Evolutionary conservation across 139 green algal species (phyloP).

Genomic region (Coelastrella sp.): DNA sequence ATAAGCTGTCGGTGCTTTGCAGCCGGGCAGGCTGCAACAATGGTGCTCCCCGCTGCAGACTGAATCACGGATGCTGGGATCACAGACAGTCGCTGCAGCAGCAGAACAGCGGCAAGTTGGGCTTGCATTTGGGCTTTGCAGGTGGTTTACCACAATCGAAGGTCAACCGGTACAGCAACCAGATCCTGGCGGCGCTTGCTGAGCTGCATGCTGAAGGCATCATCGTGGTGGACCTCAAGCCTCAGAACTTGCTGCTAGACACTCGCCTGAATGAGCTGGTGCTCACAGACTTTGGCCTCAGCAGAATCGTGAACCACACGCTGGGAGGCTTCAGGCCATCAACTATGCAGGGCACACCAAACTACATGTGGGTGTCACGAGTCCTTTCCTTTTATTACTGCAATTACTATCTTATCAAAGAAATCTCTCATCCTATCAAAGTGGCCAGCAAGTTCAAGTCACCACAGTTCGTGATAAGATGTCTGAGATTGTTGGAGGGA

Average conservation of each 20-base stretch:
- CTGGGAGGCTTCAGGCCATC: neutral
- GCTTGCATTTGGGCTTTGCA: neutral
- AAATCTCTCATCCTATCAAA: neutral
- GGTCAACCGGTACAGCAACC: neutral
- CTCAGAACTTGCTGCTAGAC: conserved; percentile 26
- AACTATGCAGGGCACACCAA: neutral
- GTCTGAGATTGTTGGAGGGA: no score
- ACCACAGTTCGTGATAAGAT: no score
- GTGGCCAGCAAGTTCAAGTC: neutral
- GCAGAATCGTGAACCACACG: conserved; percentile 22
- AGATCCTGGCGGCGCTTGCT: neutral
- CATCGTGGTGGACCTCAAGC: conserved; percentile 9
- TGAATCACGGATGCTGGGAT: neutral
- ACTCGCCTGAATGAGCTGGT: neutral
- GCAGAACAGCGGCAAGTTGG: neutral
- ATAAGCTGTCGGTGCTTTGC: no score
- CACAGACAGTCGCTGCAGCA: neutral
- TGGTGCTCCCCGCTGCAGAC: no score
- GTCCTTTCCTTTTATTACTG: neutral
- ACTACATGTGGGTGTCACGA: neutral
- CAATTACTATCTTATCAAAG: neutral
- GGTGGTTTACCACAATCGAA: neutral
- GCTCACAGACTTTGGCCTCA: conserved; percentile 17
- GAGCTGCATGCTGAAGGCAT: neutral
- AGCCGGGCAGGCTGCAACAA: no score